A percentile compares a stretch with the other conserved stretches of the same genome.
These are phyloP conservation scores for Xylaria curta DNA, from an alignment of 495 filamentous ascomycete genomes.

Conservation along the genomic window DNA sequence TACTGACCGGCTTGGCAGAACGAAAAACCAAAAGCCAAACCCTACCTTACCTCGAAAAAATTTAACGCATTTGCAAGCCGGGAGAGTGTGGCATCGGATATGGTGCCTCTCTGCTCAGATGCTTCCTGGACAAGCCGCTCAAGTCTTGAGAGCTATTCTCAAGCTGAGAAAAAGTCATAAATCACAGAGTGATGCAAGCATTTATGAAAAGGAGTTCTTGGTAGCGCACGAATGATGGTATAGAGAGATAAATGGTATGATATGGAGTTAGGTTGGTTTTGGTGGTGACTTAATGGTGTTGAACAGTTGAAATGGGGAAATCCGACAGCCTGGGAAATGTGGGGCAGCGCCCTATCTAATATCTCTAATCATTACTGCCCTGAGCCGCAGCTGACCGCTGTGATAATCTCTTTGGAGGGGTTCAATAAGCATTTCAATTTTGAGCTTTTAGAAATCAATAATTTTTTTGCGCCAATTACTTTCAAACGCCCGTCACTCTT, in stretches of 20 bases:
- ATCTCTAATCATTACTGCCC: background rate
- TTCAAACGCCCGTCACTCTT: background rate
- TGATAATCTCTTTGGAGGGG: background rate
- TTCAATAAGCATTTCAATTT: background rate
- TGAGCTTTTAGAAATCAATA: background rate
- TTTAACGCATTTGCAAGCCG: conserved; percentile 8
- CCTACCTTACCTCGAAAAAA: conserved; percentile 9
- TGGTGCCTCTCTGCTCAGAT: conserved; percentile 29
- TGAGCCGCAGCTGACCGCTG: conserved; percentile 15
- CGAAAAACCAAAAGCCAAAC: background rate
- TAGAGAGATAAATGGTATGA: background rate
- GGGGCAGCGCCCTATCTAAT: conserved; percentile 5
- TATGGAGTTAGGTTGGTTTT: background rate
- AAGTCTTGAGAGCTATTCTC: conserved; percentile 23
- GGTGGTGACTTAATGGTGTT: background rate
- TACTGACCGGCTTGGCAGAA: conserved; percentile 19
- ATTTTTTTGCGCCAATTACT: conserved; percentile 1
- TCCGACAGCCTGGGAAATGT: conserved; percentile 19
- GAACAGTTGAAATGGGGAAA: background rate
- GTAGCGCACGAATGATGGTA: background rate
- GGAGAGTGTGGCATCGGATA: conserved; percentile 35
- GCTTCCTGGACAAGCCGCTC: conserved; percentile 22
- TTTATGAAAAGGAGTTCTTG: background rate
- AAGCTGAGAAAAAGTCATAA: background rate
- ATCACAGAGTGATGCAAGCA: background rate